A percentile compares a stretch with the other conserved stretches of the same genome.
These are phyloP conservation scores for Botrytis tulipae DNA, from an alignment of 2,329 filamentous ascomycete species.

Conservation along the genomic window DNA sequence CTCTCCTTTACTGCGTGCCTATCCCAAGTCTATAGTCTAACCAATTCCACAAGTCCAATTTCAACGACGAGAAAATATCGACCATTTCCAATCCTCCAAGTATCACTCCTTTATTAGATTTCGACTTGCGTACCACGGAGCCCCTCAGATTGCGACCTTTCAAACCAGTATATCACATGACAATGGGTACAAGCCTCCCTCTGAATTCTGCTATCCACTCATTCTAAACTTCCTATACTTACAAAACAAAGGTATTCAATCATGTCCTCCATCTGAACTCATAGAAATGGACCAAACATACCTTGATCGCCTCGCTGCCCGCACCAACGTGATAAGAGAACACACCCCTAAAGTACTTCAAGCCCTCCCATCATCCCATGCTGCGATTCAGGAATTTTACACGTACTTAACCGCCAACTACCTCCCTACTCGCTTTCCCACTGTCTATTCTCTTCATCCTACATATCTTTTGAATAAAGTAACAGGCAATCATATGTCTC, in stretches of 20 bases:
- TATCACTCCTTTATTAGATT: conserved; percentile 44
- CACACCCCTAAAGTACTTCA: conserved; percentile 44
- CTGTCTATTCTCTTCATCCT: conserved; percentile 45
- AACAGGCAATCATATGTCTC: conserved; percentile 45
- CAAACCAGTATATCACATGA: conserved; percentile 61
- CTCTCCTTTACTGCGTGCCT: background rate
- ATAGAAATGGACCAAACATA: conserved; percentile 61
- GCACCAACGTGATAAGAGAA: conserved; percentile 46
- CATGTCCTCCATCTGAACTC: conserved; percentile 51
- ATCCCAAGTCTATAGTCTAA: background rate
- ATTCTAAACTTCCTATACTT: background rate
- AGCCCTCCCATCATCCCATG: conserved; percentile 40
- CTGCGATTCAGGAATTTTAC: conserved; percentile 57
- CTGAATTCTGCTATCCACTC: background rate
- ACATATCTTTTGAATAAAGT: conserved; percentile 45
- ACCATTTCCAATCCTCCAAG: background rate
- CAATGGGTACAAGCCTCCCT: conserved; percentile 54
- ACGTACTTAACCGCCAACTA: conserved; percentile 53
- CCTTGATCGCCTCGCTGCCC: conserved; percentile 48
- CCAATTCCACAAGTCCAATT: background rate
- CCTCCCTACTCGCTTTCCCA: conserved; percentile 56
- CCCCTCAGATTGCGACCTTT: conserved; percentile 56
- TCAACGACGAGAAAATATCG: background rate
- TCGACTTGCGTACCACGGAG: conserved; percentile 50
- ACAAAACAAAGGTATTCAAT: conserved; percentile 48